A percentile compares a stretch with the other conserved stretches of the same genome.
These are phyloP conservation scores for Chaetomium sp. DNA, from an alignment of 2,329 filamentous ascomycete species.

Conservation along the genomic window DNA sequence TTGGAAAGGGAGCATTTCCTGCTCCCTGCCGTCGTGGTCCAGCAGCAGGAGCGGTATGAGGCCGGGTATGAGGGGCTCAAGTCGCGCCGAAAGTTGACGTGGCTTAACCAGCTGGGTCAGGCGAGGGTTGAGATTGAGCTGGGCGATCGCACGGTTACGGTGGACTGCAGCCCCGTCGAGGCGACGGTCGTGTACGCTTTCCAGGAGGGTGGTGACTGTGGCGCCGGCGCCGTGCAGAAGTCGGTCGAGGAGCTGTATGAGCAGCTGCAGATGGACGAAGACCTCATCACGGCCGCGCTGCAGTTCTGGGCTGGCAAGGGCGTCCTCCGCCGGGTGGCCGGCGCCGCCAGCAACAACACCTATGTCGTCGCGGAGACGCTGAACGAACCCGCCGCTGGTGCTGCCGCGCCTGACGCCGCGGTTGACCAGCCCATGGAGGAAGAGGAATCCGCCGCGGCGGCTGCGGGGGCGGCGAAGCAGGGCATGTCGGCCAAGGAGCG, in stretches of 20 bases:
- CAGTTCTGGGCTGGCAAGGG: constrained; percentile 71
- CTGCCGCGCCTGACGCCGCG: constrained; percentile 27
- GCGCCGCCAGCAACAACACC: constrained; percentile 45
- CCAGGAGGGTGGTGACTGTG: constrained; percentile 50
- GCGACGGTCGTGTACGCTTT: constrained; percentile 88
- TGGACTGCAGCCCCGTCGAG: constrained; percentile 80
- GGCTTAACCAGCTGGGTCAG: constrained; percentile 80
- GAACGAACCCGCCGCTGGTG: constrained; percentile 29
- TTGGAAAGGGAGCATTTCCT: constrained; percentile 70
- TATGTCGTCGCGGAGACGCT: constrained; percentile 71
- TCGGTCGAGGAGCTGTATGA: constrained; percentile 55
- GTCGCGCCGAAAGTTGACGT: constrained; percentile 80
- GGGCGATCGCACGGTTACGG: constrained; percentile 72
- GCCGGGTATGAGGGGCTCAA: constrained; percentile 78
- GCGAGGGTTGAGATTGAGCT: constrained; percentile 81
- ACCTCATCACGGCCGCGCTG: constrained; percentile 68
- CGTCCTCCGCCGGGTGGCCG: constrained; percentile 60
- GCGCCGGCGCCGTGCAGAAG: constrained; percentile 43
- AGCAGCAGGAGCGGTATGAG: constrained; percentile 71
- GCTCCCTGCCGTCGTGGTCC: constrained; percentile 60
- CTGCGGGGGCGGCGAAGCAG: constrained; percentile 29
- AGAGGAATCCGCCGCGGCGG: constrained; percentile 34
- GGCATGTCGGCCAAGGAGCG: constrained; percentile 63
- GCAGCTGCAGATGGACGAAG: constrained; percentile 71
- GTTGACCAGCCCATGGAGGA: constrained; percentile 32